Base-by-base conservation (phyloP, 176 grass and related monocot species). In the Thalia dealbata region DNA sequence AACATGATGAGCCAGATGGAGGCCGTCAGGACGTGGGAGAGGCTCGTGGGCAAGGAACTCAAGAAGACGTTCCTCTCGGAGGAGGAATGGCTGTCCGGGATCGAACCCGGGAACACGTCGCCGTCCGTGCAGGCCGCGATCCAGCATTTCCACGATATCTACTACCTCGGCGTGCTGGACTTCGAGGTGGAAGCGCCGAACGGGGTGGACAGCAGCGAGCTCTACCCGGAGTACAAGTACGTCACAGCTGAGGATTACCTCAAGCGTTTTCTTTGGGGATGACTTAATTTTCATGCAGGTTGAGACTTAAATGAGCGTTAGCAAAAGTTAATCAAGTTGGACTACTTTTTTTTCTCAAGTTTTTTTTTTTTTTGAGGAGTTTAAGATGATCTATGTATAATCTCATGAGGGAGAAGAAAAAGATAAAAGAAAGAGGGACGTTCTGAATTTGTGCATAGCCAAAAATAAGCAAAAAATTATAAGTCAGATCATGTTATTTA, bases 1-100 rank as follows among this genome's bases (percentile, higher is more conserved):
- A 96, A 96, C 50, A 84, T 88, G 43, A 46, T 88, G 43, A 72
- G 80, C 16, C 91, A 91, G 48, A 85, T 69, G 16, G 80, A 96
- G 44, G 2, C 91, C 6, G 78, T 96, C 7, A 0, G 69, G 11
- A 81, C 71, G 46, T 96, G 83, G 85, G 85, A 88, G 62, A 76
- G 72, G 26, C 81, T 96, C 21, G 76, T 76, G 14, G 88, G 91
- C 45, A 82, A 78, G 22, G 54, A 73, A 23, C 75, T 91, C 12
- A 23, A 75, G 32, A 96, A 91, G 75, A 70, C 75, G 3, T 41
- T 43, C 21, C 28, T 88, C 64, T 42, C 78, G 0, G 64, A 25
- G 6, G 56, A 82, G 14, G 81, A 96, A 50, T 88, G 86, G 29
- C 69, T 88, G 25, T 54, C 56, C n/a, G 78, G 76, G 12, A 87